Conservation (phyloP, 305 asterid species). For the Solanum hybrid region DNA sequence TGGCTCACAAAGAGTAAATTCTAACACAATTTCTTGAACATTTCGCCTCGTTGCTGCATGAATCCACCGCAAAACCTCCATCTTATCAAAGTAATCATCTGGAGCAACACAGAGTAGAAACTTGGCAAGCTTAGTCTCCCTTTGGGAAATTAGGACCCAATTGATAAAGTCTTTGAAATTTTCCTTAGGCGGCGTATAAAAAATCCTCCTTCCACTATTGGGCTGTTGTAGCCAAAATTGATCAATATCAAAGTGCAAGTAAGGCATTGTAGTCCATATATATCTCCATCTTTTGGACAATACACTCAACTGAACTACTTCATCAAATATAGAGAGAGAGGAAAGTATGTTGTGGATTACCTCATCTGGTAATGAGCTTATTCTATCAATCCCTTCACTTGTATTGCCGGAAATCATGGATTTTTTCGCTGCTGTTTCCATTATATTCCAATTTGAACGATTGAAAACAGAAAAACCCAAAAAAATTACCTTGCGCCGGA, state of each 20-base stretch:
- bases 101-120: not conserved
- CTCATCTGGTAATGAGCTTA: conserved; percentile 16
- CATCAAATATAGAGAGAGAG: conserved; percentile 16
- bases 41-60: not conserved
- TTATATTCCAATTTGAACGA: not conserved
- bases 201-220: not conserved
- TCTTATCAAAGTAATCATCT: not conserved
- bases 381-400: conserved; percentile 2
- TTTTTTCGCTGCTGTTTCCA: not conserved
- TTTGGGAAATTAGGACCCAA: not conserved
- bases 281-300: not conserved
- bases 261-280: not conserved
- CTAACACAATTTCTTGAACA: not conserved
- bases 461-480: not conserved
- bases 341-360: conserved; percentile 14
- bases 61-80: not conserved
- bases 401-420: not conserved
- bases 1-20: not conserved
- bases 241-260: not conserved
- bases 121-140: not conserved
- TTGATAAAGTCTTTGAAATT: not conserved
- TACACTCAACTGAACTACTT: conserved; percentile 6
- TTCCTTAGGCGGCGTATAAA: not conserved
- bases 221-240: not conserved
- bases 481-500: not conserved